Conservation (phyloP, 2,329 filamentous ascomycete genomes). For the Penicillium sclerotiorum region DNA sequence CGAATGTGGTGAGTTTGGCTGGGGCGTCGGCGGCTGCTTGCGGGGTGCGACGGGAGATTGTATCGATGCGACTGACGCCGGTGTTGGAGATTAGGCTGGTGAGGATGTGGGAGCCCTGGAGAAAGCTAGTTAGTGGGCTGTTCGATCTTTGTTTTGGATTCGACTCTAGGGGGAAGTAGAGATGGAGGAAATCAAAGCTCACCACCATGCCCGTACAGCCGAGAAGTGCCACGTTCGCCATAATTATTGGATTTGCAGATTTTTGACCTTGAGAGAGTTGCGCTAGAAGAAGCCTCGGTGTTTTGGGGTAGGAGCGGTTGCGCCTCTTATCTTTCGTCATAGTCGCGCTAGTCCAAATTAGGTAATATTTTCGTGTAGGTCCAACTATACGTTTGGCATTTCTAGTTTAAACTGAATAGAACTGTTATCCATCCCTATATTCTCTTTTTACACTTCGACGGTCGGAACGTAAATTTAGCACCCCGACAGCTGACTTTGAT, state of each 20-base stretch:
- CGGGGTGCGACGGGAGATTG: conserved; percentile 50
- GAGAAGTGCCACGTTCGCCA: conserved; percentile 50
- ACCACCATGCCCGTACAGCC: conserved; percentile 55
- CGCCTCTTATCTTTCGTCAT: not conserved
- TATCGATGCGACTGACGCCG: conserved; percentile 44
- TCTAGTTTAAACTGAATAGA: not conserved
- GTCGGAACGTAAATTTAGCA: too few relatives aligned
- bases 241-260: conserved; percentile 18
- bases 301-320: not conserved
- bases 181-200: too few relatives aligned
- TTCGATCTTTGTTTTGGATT: conserved; percentile 1
- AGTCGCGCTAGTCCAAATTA: not conserved
- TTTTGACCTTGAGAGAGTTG: not conserved
- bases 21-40: conserved; percentile 50
- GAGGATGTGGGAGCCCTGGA: conserved; percentile 74
- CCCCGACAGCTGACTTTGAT: too few relatives aligned
- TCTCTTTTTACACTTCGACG: too few relatives aligned
- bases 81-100: conserved; percentile 48
- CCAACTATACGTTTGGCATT: not conserved
- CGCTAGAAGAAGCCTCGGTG: not conserved
- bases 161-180: not conserved
- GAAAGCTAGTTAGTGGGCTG: conserved; percentile 23
- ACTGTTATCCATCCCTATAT: not conserved
- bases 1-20: conserved; percentile 65
- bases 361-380: conserved; percentile 4